Evolutionary conservation across 1,284 basidiomycete species (phyloP).

Genomic region (Trichosporon inkin): DNA sequence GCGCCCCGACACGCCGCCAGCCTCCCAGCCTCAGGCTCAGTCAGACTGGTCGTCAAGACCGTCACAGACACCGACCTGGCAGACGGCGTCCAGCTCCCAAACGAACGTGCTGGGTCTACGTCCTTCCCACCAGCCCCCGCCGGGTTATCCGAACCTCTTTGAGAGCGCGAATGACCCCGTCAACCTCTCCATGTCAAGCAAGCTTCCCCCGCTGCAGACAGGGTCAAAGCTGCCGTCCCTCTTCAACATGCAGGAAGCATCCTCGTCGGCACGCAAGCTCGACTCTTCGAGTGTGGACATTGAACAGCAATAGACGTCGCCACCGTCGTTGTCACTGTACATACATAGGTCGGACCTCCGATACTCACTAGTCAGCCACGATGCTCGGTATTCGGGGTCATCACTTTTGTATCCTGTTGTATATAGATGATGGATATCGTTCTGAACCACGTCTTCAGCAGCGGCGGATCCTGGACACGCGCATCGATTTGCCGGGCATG

Average conservation of each 20-base stretch:
- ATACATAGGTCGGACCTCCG: not conserved
- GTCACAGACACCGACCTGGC: not conserved
- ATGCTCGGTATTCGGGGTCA: not conserved
- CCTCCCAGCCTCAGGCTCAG: not conserved
- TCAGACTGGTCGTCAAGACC: not conserved
- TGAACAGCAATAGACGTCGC: not conserved
- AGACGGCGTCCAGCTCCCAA: not conserved
- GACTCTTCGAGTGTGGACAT: slow-evolving; percentile 4
- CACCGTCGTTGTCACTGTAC: not conserved
- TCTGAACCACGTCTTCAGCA: not conserved
- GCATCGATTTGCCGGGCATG: no score
- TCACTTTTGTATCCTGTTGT: slow-evolving; percentile 2
- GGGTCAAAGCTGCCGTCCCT: slow-evolving; percentile 2
- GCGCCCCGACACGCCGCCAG: not conserved
- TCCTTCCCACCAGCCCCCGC: not conserved
- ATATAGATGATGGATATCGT: not conserved
- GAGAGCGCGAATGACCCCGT: not conserved
- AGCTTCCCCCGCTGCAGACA: slow-evolving; percentile 3
- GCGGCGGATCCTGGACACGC: no score
- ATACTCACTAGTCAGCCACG: not conserved
- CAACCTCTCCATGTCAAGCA: not conserved
- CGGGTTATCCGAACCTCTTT: not conserved
- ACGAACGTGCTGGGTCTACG: not conserved
- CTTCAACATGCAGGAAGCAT: slow-evolving; percentile 1
- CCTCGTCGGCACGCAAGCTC: not conserved